These are phyloP conservation scores for Conoideocrella luteorostrata DNA, from an alignment of 2,329 filamentous ascomycete species.

Conservation along the genomic window DNA sequence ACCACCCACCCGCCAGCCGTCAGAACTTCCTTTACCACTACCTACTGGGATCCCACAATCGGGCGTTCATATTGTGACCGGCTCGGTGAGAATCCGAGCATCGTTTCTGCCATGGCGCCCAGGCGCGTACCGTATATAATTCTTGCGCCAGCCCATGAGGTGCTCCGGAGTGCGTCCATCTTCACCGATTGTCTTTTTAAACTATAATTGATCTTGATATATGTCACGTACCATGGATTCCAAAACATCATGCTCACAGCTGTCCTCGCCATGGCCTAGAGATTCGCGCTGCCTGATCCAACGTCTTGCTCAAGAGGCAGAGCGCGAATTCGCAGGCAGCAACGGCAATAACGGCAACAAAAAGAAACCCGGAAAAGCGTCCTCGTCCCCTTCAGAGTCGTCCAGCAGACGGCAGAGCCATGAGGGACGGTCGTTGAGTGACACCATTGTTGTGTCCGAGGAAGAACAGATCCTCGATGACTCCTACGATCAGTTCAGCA, in stretches of 20 bases:
- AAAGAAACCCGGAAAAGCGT: not conserved
- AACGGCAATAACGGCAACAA: not conserved
- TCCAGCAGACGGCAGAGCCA: constrained; percentile 2
- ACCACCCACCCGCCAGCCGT: too few relatives aligned
- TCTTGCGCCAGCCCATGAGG: too few relatives aligned
- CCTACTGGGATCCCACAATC: too few relatives aligned
- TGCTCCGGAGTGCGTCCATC: too few relatives aligned
- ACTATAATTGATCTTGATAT: too few relatives aligned
- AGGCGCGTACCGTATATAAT: too few relatives aligned
- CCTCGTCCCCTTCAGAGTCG: not conserved
- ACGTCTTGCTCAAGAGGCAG: not conserved
- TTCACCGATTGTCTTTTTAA: too few relatives aligned
- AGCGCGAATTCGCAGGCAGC: not conserved
- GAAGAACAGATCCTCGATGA: constrained; percentile 7
- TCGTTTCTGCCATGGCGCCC: too few relatives aligned
- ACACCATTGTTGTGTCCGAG: constrained; percentile 3
- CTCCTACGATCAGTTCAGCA: constrained; percentile 13
- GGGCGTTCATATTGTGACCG: too few relatives aligned
- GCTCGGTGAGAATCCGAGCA: too few relatives aligned
- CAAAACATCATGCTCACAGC: not conserved
- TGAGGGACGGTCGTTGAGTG: constrained; percentile 1
- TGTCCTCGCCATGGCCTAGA: not conserved
- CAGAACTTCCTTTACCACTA: too few relatives aligned
- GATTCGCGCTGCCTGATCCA: not conserved
- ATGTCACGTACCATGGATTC: too few relatives aligned